Percentiles rank a stretch among this genome's conserved stretches.
Evolutionary conservation across 106 monocot species (phyloP).

Genomic region (Acorus gramineus): DNA sequence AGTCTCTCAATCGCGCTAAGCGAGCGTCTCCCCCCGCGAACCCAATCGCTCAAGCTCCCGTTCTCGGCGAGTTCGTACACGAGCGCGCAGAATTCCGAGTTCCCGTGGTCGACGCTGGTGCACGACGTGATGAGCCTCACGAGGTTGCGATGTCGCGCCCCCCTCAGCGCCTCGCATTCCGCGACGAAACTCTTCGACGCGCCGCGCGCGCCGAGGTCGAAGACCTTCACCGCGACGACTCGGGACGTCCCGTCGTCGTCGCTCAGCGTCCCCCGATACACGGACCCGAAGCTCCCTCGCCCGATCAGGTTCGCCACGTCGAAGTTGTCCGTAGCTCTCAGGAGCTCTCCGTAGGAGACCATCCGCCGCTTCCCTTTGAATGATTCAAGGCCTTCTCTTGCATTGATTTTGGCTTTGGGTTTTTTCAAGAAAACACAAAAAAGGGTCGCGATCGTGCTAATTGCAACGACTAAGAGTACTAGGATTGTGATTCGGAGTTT

Average conservation of each 20-base stretch:
- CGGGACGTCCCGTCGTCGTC: conserved; percentile 3
- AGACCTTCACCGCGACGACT: conserved; percentile 21
- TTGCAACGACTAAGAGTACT: too few species aligned
- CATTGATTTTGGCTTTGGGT: not conserved
- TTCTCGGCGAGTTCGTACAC: conserved; percentile 27
- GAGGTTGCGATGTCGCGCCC: conserved; percentile 23
- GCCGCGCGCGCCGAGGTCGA: conserved; percentile 12
- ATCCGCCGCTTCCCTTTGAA: conserved; percentile 10
- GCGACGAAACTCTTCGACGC: conserved; percentile 31
- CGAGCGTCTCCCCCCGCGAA: conserved; percentile 9
- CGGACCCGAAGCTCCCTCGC: conserved; percentile 21
- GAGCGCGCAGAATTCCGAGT: conserved; percentile 17
- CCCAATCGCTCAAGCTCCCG: conserved; percentile 32
- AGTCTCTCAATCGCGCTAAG: conserved; percentile 14
- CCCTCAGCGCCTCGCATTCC: conserved; percentile 28
- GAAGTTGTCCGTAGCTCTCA: conserved; percentile 12
- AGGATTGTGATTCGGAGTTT: too few species aligned
- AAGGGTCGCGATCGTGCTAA: too few species aligned
- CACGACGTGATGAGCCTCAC: conserved; percentile 22
- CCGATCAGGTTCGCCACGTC: conserved; percentile 16
- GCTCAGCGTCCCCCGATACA: conserved; percentile 14
- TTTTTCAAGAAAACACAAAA: too few species aligned
- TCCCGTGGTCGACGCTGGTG: conserved; percentile 16
- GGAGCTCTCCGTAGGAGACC: conserved; percentile 24
- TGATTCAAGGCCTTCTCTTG: not conserved